These are phyloP conservation scores for Hypoxylon cercidicola DNA, from an alignment of 495 filamentous ascomycete genomes.

Conservation along the genomic window DNA sequence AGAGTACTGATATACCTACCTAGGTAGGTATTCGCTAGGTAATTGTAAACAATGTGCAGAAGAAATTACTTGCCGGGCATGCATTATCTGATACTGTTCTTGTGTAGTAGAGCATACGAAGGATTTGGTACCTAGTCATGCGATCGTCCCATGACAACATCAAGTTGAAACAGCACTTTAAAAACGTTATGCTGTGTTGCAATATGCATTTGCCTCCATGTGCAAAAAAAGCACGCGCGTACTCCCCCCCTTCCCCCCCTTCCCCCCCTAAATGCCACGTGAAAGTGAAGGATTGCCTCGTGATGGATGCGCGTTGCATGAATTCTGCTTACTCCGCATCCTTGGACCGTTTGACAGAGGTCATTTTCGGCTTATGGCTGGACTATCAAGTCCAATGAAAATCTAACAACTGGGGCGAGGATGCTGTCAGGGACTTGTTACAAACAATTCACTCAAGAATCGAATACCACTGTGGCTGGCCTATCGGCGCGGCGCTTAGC, in stretches of 20 bases:
- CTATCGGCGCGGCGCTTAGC: conserved; percentile 13
- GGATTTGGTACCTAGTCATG: neutral
- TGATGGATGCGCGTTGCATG: conserved; percentile 42
- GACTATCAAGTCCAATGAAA: conserved; percentile 20
- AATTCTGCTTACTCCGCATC: conserved; percentile 41
- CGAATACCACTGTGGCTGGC: conserved; percentile 3
- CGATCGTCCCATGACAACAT: conserved; percentile 10
- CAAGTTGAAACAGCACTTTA: conserved; percentile 19
- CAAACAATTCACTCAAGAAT: conserved; percentile 20
- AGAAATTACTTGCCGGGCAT: conserved; percentile 5
- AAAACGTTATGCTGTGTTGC: conserved; percentile 37
- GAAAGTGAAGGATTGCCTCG: conserved; percentile 42
- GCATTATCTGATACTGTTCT: too few species aligned
- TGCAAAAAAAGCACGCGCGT: neutral
- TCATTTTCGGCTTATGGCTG: conserved; percentile 15
- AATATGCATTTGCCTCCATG: conserved; percentile 11
- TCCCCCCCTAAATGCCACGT: conserved; percentile 30
- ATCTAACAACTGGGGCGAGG: conserved; percentile 5
- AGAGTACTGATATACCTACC: neutral
- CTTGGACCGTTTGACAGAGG: conserved; percentile 18
- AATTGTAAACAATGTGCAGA: conserved; percentile 2
- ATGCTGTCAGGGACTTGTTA: conserved; percentile 12
- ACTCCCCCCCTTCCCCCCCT: neutral
- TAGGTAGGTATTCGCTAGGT: too few species aligned
- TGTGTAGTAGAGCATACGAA: too few species aligned